A percentile compares a stretch with the other conserved stretches of the same genome.
Evolutionary conservation across 805 yeast species (phyloP).

Genomic region (Cyberlindnera lachancei): DNA sequence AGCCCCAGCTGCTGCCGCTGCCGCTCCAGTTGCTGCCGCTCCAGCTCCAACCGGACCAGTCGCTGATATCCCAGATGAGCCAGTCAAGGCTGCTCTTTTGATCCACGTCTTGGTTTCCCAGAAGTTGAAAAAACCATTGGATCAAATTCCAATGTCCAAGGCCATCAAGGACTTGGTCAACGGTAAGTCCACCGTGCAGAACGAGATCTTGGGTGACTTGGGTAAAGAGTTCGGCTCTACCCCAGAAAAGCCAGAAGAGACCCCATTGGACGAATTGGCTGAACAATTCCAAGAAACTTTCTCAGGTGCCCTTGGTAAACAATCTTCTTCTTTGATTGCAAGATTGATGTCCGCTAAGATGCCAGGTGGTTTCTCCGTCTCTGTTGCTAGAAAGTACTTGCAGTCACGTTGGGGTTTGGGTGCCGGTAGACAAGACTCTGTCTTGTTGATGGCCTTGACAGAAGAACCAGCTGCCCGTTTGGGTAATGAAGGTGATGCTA

Average conservation of each 20-base stretch:
- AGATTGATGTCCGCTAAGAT: slow-evolving; percentile 92
- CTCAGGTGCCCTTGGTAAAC: slow-evolving; percentile 87
- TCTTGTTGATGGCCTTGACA: slow-evolving; percentile 73
- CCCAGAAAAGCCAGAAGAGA: slow-evolving; percentile 98
- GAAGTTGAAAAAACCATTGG: slow-evolving; percentile 86
- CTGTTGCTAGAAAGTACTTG: slow-evolving; percentile 86
- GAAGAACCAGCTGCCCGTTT: slow-evolving; percentile 89
- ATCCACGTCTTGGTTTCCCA: slow-evolving; percentile 91
- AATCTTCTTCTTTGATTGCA: slow-evolving; percentile 79
- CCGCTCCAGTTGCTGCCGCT: slow-evolving; percentile 49
- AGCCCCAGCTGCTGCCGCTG: slow-evolving; percentile 46
- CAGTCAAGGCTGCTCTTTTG: slow-evolving; percentile 75
- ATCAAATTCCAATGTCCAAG: slow-evolving; percentile 78
- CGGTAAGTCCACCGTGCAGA: slow-evolving; percentile 98
- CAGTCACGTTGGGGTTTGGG: slow-evolving; percentile 91
- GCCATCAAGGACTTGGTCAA: slow-evolving; percentile 96
- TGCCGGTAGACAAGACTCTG: slow-evolving; percentile 90
- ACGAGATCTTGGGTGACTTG: slow-evolving; percentile 96
- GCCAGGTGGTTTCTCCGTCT: slow-evolving; percentile 98
- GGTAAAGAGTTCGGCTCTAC: slow-evolving; percentile 98
- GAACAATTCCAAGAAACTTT: slow-evolving; percentile 91
- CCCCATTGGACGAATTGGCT: slow-evolving; percentile 92
- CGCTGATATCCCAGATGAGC: slow-evolving; percentile 80
- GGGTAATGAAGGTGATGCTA: slow-evolving; percentile 82
- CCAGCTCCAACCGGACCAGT: slow-evolving; percentile 69